Evolutionary conservation across 2,329 filamentous ascomycete genomes (phyloP), one percentile per base, ranked within the genome.

Genomic region (Ceratocystis eucalypticola): DNA sequence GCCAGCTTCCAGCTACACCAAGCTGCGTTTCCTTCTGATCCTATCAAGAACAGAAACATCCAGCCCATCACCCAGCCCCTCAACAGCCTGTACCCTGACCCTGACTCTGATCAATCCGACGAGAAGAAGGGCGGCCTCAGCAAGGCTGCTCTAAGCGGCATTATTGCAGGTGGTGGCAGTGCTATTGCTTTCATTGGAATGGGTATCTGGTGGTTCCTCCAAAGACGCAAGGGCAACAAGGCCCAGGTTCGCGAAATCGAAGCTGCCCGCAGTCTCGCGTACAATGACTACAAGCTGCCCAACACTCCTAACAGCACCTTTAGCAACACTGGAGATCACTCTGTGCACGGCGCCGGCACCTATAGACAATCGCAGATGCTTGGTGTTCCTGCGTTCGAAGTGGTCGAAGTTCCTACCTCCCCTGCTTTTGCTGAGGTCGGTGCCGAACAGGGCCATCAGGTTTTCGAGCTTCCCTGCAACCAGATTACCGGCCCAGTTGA

Each of bases 1-100:
- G 76, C 74, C 17, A 72, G 73, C 12, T 85, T 84, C 71, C 81
- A 80, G 0, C 70, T 87, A 28, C 79, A 84, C 65, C 80, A 84
- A 70, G 83, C 83, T 8, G 71, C 71, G 63, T 81, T 84, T 71
- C 79, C 83, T n/a, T 72, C 68, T 12, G 76, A 77, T 69, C 77
- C 75, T 33, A 64, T 77, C 75, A 45, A 72, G 82, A 33, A 71
- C 76, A 22, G 48, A 22, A 72, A 73, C 12, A 80, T 83, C 48
- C 72, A 74, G 12, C 33, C 65, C 12, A 61, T 70, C 12, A 66
- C 62, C 17, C 76, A 77, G 55, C 75, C 79, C 0, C 70, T 73
- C 5, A 75, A 78, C 68, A 82, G 80, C 67, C 76, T 78, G 1
- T 82, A 80, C 69, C 79, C 80, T 1, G 71, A 74, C 0, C 77